Base-by-base conservation (phyloP, 108 stramenopile species). In the Aurantiochytrium sp. region DNA sequence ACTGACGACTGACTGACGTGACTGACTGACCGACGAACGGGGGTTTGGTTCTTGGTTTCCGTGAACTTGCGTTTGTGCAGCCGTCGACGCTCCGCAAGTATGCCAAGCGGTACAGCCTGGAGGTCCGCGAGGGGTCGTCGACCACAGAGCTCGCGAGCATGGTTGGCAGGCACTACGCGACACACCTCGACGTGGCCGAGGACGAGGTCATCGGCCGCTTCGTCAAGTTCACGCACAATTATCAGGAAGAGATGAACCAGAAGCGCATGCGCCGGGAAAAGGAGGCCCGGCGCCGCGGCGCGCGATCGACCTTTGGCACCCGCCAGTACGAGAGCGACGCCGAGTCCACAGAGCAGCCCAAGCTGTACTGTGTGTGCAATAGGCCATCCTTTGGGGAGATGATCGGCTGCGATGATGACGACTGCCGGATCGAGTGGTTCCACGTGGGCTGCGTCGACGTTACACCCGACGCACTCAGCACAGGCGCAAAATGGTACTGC, bases 301-400 rank as follows among this genome's bases (percentile, higher is more conserved):
- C 59, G 19, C 8, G 59, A 19, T 65, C 59, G 15, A 65, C 59
- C 27, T 65, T 65, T 81, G 42, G 73, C 30, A 24, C 10, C 32
- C 42, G 45, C 42, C 73, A 81, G 73, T 81, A 41, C 45, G 73
- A 48, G 21, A 48, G 45, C 39, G 73, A 81, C 42, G 24, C 39
- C 21, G 73, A 81, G 12, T 41, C 73, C 42, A 41, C 21, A 41
- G 73, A 41, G 39, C 73, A 81, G 45, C 73, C 73, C 27, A 41
- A 81, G 39, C 45, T 81, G 36, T 81, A 81, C 73, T 81, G 73
- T 42, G 30, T 81, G 10, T 81, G 73, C 73, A 81, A 81, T 24
- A 6, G 73, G 45, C 42, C 45, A 12, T 81, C 73, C 42, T 81
- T 81, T 48, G 73, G 73, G 21, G 73, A 81, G 30, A 81, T 81